These are phyloP conservation scores for Aspergillus ibericus DNA, from an alignment of 2,329 filamentous ascomycete species.

Conservation along the genomic window DNA sequence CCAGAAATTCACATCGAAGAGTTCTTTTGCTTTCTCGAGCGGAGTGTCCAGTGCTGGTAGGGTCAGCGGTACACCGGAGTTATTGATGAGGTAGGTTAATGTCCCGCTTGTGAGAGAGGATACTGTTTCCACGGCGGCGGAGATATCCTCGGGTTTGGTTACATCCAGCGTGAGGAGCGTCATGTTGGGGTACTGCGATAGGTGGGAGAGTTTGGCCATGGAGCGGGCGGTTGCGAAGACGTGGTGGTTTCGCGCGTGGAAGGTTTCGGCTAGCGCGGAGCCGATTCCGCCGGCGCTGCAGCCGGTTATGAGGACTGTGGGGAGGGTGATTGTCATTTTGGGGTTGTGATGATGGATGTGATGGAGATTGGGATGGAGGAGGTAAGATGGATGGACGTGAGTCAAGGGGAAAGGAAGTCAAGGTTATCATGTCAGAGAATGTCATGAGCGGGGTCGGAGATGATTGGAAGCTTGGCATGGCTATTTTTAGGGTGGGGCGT, in stretches of 20 bases:
- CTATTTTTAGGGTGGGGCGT: no score
- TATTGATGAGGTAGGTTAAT: conserved; percentile 47
- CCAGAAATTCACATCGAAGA: conserved; percentile 49
- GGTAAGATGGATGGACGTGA: neutral
- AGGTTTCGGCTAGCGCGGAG: conserved; percentile 36
- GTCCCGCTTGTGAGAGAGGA: conserved; percentile 30
- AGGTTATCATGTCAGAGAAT: no score
- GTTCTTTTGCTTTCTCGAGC: conserved; percentile 32
- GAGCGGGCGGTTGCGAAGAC: conserved; percentile 44
- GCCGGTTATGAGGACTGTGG: conserved; percentile 40
- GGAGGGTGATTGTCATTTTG: neutral
- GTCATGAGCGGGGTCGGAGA: no score
- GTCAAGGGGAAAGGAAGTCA: no score
- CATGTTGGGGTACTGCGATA: conserved; percentile 24
- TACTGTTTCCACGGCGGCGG: conserved; percentile 29
- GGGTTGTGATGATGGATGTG: neutral
- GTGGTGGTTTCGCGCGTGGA: conserved; percentile 34
- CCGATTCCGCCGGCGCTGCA: conserved; percentile 44
- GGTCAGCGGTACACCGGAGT: conserved; percentile 40
- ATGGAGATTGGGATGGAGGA: neutral
- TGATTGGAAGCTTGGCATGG: no score
- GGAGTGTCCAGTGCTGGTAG: conserved; percentile 41
- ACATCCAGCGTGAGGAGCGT: conserved; percentile 36
- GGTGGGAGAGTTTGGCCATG: conserved; percentile 29
- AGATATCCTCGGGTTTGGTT: conserved; percentile 26